Evolutionary conservation across 345 rosid genomes (phyloP).

Genomic region (Rubroshorea leprosula): DNA sequence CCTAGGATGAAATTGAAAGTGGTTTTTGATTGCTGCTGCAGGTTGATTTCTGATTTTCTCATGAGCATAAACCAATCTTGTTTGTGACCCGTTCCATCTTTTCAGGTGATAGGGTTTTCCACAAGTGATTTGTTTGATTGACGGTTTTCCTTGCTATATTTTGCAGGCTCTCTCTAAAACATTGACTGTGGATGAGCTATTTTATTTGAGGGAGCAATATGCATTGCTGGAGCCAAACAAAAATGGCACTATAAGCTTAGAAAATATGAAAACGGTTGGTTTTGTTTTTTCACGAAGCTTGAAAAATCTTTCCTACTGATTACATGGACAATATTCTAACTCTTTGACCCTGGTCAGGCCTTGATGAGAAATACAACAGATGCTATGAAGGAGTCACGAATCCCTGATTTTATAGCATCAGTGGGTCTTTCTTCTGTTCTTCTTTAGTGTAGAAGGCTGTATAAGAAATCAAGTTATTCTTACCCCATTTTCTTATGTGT

Average conservation of each 20-base stretch:
- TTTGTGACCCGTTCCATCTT: not conserved
- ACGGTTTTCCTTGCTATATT: slow-evolving; percentile 4
- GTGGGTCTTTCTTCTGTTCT: slow-evolving; percentile 33
- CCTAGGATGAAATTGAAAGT: too few relatives aligned
- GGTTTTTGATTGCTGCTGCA: too few relatives aligned
- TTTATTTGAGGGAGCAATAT: slow-evolving; percentile 83
- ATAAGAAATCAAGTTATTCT: not conserved
- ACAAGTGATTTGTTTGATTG: too few relatives aligned
- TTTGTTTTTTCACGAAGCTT: slow-evolving; percentile 8
- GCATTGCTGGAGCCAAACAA: slow-evolving; percentile 77
- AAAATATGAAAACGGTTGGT: slow-evolving; percentile 61
- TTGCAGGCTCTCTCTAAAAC: slow-evolving; percentile 88
- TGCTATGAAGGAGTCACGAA: slow-evolving; percentile 86
- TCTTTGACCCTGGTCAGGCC: slow-evolving; percentile 44
- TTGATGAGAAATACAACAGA: slow-evolving; percentile 83
- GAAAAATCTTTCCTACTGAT: slow-evolving; percentile 10
- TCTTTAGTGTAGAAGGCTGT: not conserved
- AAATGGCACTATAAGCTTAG: slow-evolving; percentile 68
- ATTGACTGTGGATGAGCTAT: slow-evolving; percentile 70
- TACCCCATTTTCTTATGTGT: slow-evolving; percentile 15
- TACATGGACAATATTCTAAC: slow-evolving; percentile 9
- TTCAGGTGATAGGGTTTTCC: not conserved
- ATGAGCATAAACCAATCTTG: too few relatives aligned
- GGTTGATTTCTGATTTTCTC: too few relatives aligned
- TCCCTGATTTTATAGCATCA: slow-evolving; percentile 79